Evolutionary conservation across 257 asterid species (phyloP).

Genomic region (Marsdenia floribunda): DNA sequence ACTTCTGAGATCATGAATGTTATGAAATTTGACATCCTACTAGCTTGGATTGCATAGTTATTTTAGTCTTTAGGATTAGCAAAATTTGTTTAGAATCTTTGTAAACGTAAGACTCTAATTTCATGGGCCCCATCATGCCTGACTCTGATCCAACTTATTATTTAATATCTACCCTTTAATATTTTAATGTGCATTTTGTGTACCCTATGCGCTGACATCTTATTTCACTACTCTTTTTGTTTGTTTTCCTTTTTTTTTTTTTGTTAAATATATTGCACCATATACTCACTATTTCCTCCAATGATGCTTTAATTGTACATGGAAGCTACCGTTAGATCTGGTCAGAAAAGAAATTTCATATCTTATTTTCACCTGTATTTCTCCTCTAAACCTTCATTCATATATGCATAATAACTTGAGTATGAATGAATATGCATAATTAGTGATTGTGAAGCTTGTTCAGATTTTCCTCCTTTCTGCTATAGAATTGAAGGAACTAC

Average conservation of each 20-base stretch:
- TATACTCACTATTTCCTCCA: not conserved
- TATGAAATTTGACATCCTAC: not conserved
- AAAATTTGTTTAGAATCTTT: not conserved
- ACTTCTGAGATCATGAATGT: not conserved
- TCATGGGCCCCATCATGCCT: not conserved
- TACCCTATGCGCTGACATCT: not conserved
- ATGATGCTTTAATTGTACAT: not conserved
- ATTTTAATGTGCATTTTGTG: not conserved
- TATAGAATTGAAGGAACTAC: constrained; percentile 85
- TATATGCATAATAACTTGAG: not conserved
- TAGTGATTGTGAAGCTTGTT: constrained; percentile 7
- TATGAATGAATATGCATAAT: constrained; percentile 8
- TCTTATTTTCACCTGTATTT: not conserved
- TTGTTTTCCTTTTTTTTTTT: not conserved
- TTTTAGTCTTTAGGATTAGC: not conserved
- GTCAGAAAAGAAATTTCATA: not conserved
- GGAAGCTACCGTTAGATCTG: not conserved
- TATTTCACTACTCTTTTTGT: not conserved
- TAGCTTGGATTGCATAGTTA: not conserved
- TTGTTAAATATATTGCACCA: not conserved
- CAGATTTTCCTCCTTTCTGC: not conserved
- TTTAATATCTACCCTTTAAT: not conserved
- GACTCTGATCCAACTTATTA: not conserved
- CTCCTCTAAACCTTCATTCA: not conserved
- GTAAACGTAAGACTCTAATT: not conserved